Evolutionary conservation across 192 early-diverging fungal species (phyloP).

Genomic region (Rhizophagus sp.): DNA sequence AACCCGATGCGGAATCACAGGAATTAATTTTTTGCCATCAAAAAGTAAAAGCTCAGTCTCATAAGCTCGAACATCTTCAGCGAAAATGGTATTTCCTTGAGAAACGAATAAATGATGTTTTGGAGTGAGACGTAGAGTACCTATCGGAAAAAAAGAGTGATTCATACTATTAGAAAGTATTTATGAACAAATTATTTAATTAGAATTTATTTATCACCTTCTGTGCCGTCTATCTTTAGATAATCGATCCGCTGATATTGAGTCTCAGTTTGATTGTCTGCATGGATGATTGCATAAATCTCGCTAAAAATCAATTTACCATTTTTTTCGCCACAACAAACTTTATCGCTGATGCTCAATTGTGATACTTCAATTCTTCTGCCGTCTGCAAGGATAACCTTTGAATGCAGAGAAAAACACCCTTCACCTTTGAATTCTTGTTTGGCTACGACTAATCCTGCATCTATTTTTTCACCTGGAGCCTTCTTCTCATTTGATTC

Average conservation of each 20-base stretch:
- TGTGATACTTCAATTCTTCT: background rate
- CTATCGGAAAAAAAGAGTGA: background rate
- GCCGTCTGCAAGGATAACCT: background rate
- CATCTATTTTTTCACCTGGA: too few species aligned
- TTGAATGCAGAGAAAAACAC: background rate
- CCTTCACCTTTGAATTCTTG: background rate
- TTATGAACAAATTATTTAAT: background rate
- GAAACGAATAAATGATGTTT: background rate
- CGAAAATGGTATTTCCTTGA: background rate
- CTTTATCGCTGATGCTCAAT: background rate
- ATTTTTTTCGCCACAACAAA: background rate
- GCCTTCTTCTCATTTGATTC: too few species aligned
- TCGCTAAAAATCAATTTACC: background rate
- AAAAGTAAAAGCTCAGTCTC: background rate
- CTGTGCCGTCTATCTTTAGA: background rate
- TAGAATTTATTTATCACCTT: background rate
- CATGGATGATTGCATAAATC: background rate
- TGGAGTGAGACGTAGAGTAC: background rate
- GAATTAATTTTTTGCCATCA: background rate
- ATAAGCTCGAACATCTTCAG: background rate
- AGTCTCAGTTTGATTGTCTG: background rate
- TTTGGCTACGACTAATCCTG: background rate
- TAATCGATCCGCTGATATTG: background rate
- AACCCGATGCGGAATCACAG: background rate
- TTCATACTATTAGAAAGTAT: too few species aligned